Evolutionary conservation across 495 filamentous ascomycete genomes (phyloP).

Genomic region (Aspergillus kassunensis): DNA sequence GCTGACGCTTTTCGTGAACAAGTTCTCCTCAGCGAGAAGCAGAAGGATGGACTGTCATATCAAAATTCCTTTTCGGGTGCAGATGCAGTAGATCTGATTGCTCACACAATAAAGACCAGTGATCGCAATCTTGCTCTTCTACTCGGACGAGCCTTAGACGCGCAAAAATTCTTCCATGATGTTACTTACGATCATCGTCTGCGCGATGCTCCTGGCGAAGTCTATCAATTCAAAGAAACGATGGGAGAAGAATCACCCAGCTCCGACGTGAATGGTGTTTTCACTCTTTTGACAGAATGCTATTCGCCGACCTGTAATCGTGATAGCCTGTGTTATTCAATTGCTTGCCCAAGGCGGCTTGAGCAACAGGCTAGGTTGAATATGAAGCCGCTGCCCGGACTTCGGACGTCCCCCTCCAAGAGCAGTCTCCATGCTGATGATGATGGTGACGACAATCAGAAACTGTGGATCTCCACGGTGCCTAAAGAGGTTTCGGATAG

Average conservation of each 20-base stretch:
- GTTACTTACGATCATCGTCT: constrained; percentile 96
- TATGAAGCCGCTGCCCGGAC: constrained; percentile 81
- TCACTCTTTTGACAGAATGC: constrained; percentile 92
- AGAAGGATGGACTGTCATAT: constrained; percentile 96
- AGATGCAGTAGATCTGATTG: constrained; percentile 92
- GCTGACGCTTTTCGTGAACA: constrained; percentile 86
- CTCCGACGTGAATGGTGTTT: constrained; percentile 90
- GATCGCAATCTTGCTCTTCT: constrained; percentile 93
- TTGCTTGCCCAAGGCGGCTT: constrained; percentile 89
- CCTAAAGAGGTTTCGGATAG: constrained; percentile 90
- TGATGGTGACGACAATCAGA: constrained; percentile 82
- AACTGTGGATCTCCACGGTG: constrained; percentile 99
- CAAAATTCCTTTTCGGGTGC: constrained; percentile 93
- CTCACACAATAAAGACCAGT: constrained; percentile 91
- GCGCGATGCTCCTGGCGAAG: constrained; percentile 82
- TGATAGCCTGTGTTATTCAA: constrained; percentile 95
- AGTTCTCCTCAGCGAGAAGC: constrained; percentile 75
- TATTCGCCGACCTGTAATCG: constrained; percentile 97
- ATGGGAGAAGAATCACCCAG: constrained; percentile 78
- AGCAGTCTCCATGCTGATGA: constrained; percentile 80
- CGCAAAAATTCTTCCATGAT: constrained; percentile 99
- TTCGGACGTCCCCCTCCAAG: constrained; percentile 76
- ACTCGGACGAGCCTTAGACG: constrained; percentile 89
- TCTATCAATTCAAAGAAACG: constrained; percentile 96
- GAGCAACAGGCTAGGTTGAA: constrained; percentile 95